Percentiles rank a stretch among this genome's conserved stretches.
Conservation (phyloP, 352 stramenopile species). For the Phytophthora agathidicida region DNA sequence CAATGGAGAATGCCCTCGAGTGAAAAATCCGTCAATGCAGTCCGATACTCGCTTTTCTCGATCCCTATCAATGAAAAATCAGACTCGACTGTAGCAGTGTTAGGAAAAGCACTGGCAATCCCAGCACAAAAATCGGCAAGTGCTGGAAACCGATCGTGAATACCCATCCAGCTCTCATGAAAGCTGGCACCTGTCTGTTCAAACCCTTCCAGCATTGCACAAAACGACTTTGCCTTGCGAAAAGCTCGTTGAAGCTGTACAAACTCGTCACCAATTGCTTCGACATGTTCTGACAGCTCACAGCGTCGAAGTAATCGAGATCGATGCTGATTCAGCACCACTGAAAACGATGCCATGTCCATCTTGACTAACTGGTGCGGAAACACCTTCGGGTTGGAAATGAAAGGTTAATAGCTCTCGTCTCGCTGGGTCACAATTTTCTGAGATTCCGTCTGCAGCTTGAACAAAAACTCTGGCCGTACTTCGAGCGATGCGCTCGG, state of each 20-base stretch:
- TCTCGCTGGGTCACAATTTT: background rate
- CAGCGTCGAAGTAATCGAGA: no score
- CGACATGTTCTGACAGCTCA: background rate
- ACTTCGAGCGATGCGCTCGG: background rate
- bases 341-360: background rate
- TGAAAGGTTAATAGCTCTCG: background rate
- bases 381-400: background rate
- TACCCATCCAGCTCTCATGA: background rate
- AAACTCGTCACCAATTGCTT: no score
- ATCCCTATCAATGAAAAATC: background rate
- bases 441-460: background rate
- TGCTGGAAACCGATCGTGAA: background rate
- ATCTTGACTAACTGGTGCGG: background rate
- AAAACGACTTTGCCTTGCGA: no score
- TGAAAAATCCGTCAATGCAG: no score
- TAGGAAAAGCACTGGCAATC: background rate
- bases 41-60: no score
- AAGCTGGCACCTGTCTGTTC: no score
- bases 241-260: no score
- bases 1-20: no score
- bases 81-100: background rate
- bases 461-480: background rate
- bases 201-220: no score
- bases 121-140: background rate
- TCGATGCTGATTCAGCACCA: no score